phyloP scores from a whole-genome alignment of 202 grass and related monocot genomes.

The Panicum virgatum region DNA sequence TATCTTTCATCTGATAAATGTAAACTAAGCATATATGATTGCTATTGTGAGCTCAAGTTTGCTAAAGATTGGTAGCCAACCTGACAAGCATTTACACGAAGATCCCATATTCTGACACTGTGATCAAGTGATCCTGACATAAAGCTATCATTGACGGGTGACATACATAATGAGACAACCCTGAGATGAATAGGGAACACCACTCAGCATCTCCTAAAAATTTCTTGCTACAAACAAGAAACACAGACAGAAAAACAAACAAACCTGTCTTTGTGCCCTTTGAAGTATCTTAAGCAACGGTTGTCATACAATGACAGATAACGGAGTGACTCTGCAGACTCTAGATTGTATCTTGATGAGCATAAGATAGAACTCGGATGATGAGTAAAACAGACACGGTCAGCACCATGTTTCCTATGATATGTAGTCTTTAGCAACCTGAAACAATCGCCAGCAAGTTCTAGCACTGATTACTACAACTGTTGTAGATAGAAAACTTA shows the following conservation, averaged over 20 bases:
- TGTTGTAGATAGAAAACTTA: neutral
- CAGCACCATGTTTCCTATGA: conserved; percentile 95
- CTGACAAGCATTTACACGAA: conserved; percentile 99
- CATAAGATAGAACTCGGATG: conserved; percentile 96
- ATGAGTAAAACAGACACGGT: conserved; percentile 86
- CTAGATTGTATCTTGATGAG: conserved; percentile 83
- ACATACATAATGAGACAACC: conserved; percentile 93
- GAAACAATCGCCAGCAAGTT: conserved; percentile 26
- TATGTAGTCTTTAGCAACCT: conserved; percentile 93
- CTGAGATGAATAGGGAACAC: conserved; percentile 44
- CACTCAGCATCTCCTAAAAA: conserved; percentile 18
- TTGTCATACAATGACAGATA: conserved; percentile 98
- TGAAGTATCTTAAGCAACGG: conserved; percentile 95
- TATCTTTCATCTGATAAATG: conserved; percentile 33
- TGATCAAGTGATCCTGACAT: conserved; percentile 98
- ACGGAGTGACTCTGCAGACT: conserved; percentile 73
- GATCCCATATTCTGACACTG: conserved; percentile 97
- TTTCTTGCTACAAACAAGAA: conserved; percentile 18
- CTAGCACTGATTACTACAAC: conserved; percentile 7
- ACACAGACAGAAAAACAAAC: neutral
- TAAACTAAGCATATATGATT: conserved; percentile 9
- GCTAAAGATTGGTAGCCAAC: conserved; percentile 44
- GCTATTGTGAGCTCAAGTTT: conserved; percentile 12
- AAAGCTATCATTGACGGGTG: conserved; percentile 95
- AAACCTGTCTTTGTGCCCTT: conserved; percentile 90